Percentiles rank a stretch among this genome's conserved stretches.
These are phyloP conservation scores for Bjerkandera adusta DNA, from an alignment of 1,284 basidiomycete genomes.

Conservation along the genomic window DNA sequence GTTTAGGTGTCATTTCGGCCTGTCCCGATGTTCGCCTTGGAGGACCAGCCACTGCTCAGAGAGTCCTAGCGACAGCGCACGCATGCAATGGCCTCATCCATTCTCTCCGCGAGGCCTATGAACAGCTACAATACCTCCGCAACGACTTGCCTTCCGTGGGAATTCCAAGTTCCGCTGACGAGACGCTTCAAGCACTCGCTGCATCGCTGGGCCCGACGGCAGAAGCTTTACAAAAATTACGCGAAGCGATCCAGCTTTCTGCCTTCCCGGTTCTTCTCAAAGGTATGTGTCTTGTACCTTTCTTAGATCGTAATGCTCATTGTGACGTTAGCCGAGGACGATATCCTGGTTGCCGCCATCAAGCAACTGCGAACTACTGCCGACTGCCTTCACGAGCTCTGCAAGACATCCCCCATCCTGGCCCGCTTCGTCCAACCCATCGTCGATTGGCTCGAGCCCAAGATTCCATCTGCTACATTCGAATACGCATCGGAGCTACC, in stretches of 20 bases:
- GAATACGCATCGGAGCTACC: neutral
- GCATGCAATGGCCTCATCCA: slow-evolving; percentile 1
- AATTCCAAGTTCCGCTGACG: neutral
- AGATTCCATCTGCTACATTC: slow-evolving; percentile 13
- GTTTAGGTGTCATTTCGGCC: slow-evolving; percentile 16
- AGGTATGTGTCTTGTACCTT: slow-evolving; percentile 2
- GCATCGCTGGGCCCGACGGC: no score
- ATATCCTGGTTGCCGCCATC: slow-evolving; percentile 19
- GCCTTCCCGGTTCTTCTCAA: neutral
- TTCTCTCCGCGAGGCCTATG: slow-evolving; percentile 13
- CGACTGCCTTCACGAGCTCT: slow-evolving; percentile 1
- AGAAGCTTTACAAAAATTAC: no score
- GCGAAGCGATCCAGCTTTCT: no score
- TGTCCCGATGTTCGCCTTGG: neutral
- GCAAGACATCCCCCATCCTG: neutral
- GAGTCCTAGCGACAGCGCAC: slow-evolving; percentile 1
- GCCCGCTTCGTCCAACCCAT: slow-evolving; percentile 43
- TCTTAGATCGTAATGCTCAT: slow-evolving; percentile 4
- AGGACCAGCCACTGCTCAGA: neutral
- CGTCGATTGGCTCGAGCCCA: slow-evolving; percentile 44
- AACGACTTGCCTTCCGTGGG: neutral
- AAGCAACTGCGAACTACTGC: slow-evolving; percentile 16
- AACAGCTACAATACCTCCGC: slow-evolving; percentile 9
- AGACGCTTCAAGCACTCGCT: no score
- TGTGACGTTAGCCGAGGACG: slow-evolving; percentile 41